Conservation (phyloP, 108 stramenopile species). For the Phaeodactylum tricornutum region DNA sequence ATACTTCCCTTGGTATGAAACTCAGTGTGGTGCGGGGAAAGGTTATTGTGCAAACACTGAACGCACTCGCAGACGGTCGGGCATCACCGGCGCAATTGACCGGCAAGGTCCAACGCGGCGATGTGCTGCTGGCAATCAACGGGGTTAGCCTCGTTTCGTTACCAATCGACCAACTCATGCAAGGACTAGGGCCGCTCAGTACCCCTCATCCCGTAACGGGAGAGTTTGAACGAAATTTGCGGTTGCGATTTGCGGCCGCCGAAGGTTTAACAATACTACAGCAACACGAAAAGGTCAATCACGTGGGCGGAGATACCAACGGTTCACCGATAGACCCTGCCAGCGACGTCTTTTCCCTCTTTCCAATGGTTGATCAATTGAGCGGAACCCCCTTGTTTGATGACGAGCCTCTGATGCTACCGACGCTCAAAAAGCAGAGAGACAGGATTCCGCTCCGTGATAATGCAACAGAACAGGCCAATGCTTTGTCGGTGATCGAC, state of each 20-base stretch:
- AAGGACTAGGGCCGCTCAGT: conserved; percentile 54
- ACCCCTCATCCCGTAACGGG: conserved; percentile 34
- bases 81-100: conserved; percentile 75
- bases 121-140: conserved; percentile 63
- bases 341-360: conserved; percentile 47
- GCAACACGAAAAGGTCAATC: conserved; percentile 26
- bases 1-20: conserved; percentile 75
- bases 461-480: too few species aligned
- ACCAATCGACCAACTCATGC: conserved; percentile 53
- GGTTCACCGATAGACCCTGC: conserved; percentile 15
- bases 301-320: conserved; percentile 2
- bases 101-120: conserved; percentile 59
- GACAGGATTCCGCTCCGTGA: too few species aligned
- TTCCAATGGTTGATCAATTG: conserved; percentile 77
- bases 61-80: conserved; percentile 53
- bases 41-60: conserved; percentile 74
- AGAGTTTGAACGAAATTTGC: conserved; percentile 38
- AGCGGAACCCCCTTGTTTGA: conserved; percentile 44
- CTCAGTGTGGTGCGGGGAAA: conserved; percentile 59
- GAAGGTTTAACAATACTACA: conserved; percentile 43
- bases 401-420: too few species aligned
- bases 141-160: conserved; percentile 46
- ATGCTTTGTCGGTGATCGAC: too few species aligned
- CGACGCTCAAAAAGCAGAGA: too few species aligned
- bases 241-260: conserved; percentile 51